Base-by-base conservation (phyloP, 345 rosid genomes). In the Erysimum cheiranthoides region DNA sequence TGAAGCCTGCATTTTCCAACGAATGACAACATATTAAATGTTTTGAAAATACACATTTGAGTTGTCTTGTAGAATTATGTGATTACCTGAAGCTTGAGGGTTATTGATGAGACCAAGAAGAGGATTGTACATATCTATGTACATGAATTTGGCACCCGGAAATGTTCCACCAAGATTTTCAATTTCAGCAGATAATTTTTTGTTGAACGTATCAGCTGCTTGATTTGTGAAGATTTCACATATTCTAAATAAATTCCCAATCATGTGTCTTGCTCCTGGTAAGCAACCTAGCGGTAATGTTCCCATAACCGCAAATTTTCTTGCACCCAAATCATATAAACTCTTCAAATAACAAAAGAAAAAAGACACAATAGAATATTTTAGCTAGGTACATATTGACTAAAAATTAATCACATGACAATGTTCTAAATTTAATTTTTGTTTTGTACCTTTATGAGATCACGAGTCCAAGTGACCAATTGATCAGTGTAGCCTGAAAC, bases 261-360 rank as follows among this genome's bases (percentile, higher is more conserved):
- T 27, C 0, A 80, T 5, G 1, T 0, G 5, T 74, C 73, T 84
- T 57, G 86, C 93, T 6, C 88, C 77, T 9, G 98, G 93, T 66
- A 86, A 54, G 58, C 97, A 89, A 35, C 93, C 97, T 71, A 71
- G 67, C 1, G 81, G 81, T 31, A 71, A 39, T 49, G 76, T 72
- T 78, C 81, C 61, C 77, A 87, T 3, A 2, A 88, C 78, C 38
- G 77, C 91, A 30, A 89, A 84, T 62, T 82, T 89, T 75, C 90
- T 81, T 21, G 93, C 96, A 63, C 97, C 96, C 6, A 87, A 5
- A 50, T 76, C 80, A 46, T 88, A 80, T 2, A 88, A 81, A 71
- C 68, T 65, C 80, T 77, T 18, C 30, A 32, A 38, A 35, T 3
- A 68, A 61, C 31, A 30, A 53, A 32, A 56, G 28, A 0, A 57